Percentiles rank a stretch among this genome's conserved stretches.
Conservation (phyloP, 2,329 filamentous ascomycete genomes). For the Exophiala oligosperma region DNA sequence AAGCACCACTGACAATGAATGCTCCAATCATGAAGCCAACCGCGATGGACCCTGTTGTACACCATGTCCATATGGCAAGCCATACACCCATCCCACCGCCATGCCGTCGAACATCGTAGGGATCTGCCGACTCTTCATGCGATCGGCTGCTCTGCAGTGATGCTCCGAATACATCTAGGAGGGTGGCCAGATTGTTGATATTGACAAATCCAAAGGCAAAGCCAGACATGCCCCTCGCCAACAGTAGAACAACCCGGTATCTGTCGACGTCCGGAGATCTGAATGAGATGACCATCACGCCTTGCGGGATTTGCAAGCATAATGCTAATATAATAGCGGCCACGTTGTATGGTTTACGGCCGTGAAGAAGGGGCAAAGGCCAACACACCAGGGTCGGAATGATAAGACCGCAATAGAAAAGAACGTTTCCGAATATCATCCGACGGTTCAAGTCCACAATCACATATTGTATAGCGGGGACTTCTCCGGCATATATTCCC, state of each 20-base stretch:
- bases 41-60: conserved; percentile 69
- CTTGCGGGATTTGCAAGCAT: conserved; percentile 74
- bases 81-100: conserved; percentile 79
- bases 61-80: conserved; percentile 77
- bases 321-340: conserved; percentile 67
- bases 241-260: conserved; percentile 63
- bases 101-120: conserved; percentile 69
- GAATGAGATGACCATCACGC: conserved; percentile 60
- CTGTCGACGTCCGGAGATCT: conserved; percentile 57
- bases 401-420: conserved; percentile 69
- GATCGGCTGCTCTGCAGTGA: conserved; percentile 71
- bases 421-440: conserved; percentile 71
- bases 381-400: conserved; percentile 70
- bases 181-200: conserved; percentile 71
- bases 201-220: conserved; percentile 71
- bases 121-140: conserved; percentile 69
- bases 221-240: conserved; percentile 66
- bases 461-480: conserved; percentile 76
- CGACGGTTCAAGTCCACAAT: conserved; percentile 68
- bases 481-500: conserved; percentile 75
- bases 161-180: conserved; percentile 74
- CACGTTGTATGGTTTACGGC: conserved; percentile 75
- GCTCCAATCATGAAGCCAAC: conserved; percentile 73
- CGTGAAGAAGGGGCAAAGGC: conserved; percentile 70
- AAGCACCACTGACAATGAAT: conserved; percentile 62